Evolutionary conservation across 2,329 filamentous ascomycete species (phyloP), one percentile per base, ranked within the genome.

Genomic region (Cadophora sp.): DNA sequence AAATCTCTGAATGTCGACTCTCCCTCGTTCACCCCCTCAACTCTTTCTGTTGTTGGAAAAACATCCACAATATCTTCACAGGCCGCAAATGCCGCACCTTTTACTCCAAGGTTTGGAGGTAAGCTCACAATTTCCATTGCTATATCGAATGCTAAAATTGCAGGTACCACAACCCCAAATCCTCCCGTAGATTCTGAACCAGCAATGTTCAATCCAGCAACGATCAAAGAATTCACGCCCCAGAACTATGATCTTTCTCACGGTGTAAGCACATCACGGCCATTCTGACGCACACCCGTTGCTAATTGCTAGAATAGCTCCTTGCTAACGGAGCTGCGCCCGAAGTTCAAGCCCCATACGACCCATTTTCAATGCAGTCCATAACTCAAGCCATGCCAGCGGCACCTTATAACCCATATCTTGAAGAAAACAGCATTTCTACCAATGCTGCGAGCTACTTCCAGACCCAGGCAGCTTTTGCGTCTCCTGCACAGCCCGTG

Each of bases 1-100:
- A 96, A 94, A 79, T 84, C 91, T 33, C 85, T 99, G 72, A 99
- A 97, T 79, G 96, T 97, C 76, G 96, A 98, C 76, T 98, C 96
- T 9, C 95, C 96, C 14, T 93, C 95, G 58, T 99, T 99, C 78
- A 97, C 93, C 0, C 95, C 95, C 6, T 82, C 87, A 16, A 81
- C 78, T 66, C 73, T 84, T 51, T 75, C 84, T 51, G 79, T 81
- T 27, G 80, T 81, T 1, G 76, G 81, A 27, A 93, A 93, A 79
- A 91, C 91, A 74, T 85, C 90, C 11, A 90, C 74, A 9, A 94
- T 98, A 71, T 96, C 94, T 8, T 93, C 94, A 1, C 94, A 96
- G 79, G 91, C 93, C 64, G 94, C 91, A n/a, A 96, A 87, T 78
- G 96, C 95, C 24, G 91, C 93, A 22, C 89, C 92, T 4, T 96